Evolutionary conservation across 2,329 filamentous ascomycete genomes (phyloP).

Genomic region (Daldinia eschscholtzii): DNA sequence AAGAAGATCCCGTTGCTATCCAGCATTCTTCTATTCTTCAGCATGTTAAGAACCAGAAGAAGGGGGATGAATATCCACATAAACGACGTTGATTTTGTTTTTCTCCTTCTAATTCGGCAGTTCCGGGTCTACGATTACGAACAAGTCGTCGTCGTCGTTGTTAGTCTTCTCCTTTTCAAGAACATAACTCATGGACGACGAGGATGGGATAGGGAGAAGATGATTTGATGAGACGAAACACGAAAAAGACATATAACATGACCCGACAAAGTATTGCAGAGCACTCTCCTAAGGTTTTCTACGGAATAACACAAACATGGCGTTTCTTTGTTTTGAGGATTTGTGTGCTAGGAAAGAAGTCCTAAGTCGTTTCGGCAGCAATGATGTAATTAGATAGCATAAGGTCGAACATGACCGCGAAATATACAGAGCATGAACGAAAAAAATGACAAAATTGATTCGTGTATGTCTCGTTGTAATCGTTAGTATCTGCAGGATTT

Average conservation of each 20-base stretch:
- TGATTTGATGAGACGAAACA: constrained; percentile 8
- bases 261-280: constrained; percentile 5
- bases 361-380: neutral
- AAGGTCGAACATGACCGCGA: neutral
- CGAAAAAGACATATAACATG: constrained; percentile 14
- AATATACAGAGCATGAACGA: constrained; percentile 3
- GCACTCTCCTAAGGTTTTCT: neutral
- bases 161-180: neutral
- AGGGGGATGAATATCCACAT: neutral
- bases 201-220: neutral
- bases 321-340: neutral
- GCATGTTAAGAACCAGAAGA: neutral
- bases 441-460: neutral
- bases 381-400: constrained; percentile 11
- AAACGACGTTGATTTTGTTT: neutral
- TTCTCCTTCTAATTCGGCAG: neutral
- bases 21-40: neutral
- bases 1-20: neutral
- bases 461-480: neutral
- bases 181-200: neutral
- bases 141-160: neutral
- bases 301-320: neutral
- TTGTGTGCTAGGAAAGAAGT: neutral
- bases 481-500: neutral
- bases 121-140: neutral